Conservation (phyloP, 1,284 basidiomycete genomes). For the Mycena sp. region DNA sequence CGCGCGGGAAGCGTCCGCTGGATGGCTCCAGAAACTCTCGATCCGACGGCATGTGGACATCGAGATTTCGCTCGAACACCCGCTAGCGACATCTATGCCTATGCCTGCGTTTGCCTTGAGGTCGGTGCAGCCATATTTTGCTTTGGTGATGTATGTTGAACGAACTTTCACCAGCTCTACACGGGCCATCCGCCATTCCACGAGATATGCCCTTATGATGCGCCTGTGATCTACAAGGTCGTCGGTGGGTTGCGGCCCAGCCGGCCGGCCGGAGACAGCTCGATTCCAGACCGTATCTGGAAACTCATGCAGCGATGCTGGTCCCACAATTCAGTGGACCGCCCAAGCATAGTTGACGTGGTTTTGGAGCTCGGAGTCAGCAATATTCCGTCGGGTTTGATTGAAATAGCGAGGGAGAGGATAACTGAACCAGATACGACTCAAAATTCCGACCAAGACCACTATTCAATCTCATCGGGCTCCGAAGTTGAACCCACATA, state of each 20-base stretch:
- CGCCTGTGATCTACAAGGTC: conserved; percentile 25
- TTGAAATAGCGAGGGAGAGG: background rate
- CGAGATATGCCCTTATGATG: conserved; percentile 19
- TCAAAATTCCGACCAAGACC: background rate
- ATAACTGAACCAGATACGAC: background rate
- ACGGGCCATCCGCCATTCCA: conserved; percentile 31
- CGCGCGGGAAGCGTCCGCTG: conserved; percentile 30
- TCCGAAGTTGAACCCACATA: background rate
- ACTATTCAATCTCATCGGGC: background rate
- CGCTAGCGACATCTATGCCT: conserved; percentile 34
- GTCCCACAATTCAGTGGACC: conserved; percentile 17
- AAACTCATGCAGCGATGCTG: conserved; percentile 25
- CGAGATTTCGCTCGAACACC: conserved; percentile 15
- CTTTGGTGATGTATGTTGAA: background rate
- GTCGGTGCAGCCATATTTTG: conserved; percentile 13
- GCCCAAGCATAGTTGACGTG: conserved; percentile 24
- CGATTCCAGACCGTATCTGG: conserved; percentile 26
- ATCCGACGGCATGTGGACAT: conserved; percentile 1
- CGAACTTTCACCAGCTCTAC: conserved; percentile 14
- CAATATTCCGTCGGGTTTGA: background rate
- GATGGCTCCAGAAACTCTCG: conserved; percentile 36
- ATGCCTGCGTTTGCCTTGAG: conserved; percentile 33
- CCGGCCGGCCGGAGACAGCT: conserved; percentile 1
- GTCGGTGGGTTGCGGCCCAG: conserved; percentile 3
- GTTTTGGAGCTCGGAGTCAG: conserved; percentile 14